These are phyloP conservation scores for Olyra latifolia DNA, from an alignment of 176 grass and related monocot genomes.

Conservation along the genomic window DNA sequence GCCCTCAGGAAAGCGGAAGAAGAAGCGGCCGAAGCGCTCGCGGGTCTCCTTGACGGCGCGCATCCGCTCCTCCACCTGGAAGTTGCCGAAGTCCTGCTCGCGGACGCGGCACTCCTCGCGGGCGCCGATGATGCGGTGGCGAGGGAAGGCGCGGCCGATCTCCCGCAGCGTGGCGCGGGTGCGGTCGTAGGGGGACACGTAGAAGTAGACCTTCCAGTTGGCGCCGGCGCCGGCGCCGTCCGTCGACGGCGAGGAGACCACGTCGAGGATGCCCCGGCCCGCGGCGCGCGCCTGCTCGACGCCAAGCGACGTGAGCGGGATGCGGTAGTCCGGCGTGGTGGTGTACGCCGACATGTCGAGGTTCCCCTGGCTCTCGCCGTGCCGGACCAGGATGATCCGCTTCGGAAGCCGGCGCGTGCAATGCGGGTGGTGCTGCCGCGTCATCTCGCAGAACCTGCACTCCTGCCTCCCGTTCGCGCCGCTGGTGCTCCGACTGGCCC, in stretches of 20 bases:
- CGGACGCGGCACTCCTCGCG: slow-evolving; percentile 94
- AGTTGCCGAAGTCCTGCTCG: slow-evolving; percentile 99
- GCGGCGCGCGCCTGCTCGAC: slow-evolving; percentile 62
- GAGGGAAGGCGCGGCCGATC: slow-evolving; percentile 76
- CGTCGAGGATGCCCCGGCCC: slow-evolving; percentile 45
- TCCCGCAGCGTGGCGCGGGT: slow-evolving; percentile 79
- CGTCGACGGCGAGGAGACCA: slow-evolving; percentile 11
- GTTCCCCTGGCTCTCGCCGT: slow-evolving; percentile 97
- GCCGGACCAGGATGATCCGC: slow-evolving; percentile 93
- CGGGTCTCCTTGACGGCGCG: slow-evolving; percentile 76
- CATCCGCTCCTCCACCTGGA: slow-evolving; percentile 97
- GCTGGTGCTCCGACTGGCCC: no score
- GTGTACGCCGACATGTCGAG: slow-evolving; percentile 90
- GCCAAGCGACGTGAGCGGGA: slow-evolving; percentile 74
- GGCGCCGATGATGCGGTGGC: slow-evolving; percentile 72
- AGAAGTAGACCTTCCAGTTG: slow-evolving; percentile 93
- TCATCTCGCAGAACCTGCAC: slow-evolving; percentile 51
- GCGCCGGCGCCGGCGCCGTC: no score
- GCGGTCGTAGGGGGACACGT: slow-evolving; percentile 89
- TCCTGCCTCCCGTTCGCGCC: neutral
- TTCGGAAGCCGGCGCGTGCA: slow-evolving; percentile 63
- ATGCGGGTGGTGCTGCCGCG: slow-evolving; percentile 24
- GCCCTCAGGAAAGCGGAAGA: slow-evolving; percentile 97
- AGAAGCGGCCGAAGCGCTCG: slow-evolving; percentile 86
- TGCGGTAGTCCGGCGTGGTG: slow-evolving; percentile 87